These are phyloP conservation scores for Chaetomiaceae sp. DNA, from an alignment of 2,329 filamentous ascomycete genomes.

Conservation along the genomic window DNA sequence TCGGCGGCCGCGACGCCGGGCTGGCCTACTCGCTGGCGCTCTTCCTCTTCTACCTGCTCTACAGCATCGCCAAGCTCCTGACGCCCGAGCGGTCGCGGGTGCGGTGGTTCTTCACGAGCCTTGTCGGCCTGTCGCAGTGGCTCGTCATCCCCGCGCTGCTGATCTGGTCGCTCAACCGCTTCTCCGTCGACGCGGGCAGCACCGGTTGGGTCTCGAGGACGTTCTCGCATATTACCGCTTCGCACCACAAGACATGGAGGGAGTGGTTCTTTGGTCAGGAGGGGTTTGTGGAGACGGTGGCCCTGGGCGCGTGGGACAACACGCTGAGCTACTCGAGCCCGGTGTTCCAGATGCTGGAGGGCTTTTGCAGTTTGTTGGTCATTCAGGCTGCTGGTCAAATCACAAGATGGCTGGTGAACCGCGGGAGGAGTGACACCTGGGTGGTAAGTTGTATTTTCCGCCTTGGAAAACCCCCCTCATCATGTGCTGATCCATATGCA, in stretches of 20 bases:
- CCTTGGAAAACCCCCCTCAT: slow-evolving; percentile 27
- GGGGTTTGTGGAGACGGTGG: slow-evolving; percentile 71
- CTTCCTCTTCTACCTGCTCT: slow-evolving; percentile 83
- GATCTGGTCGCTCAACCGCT: slow-evolving; percentile 93
- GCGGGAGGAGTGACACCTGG: slow-evolving; percentile 91
- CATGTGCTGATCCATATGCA: slow-evolving; percentile 31
- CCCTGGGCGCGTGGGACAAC: slow-evolving; percentile 84
- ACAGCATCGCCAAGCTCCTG: slow-evolving; percentile 71
- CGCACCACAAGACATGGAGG: slow-evolving; percentile 55
- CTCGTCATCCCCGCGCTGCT: slow-evolving; percentile 76
- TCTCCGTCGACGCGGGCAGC: slow-evolving; percentile 78
- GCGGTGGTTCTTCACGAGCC: slow-evolving; percentile 61
- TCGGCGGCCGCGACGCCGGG: slow-evolving; percentile 89
- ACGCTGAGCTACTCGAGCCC: slow-evolving; percentile 84
- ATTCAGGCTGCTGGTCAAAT: slow-evolving; percentile 95
- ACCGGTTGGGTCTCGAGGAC: slow-evolving; percentile 78
- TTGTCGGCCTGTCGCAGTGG: slow-evolving; percentile 76
- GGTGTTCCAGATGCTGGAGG: slow-evolving; percentile 88
- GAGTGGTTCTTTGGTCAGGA: slow-evolving; percentile 87
- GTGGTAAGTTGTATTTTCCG: slow-evolving; percentile 55
- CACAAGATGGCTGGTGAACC: slow-evolving; percentile 89
- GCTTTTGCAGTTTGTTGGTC: slow-evolving; percentile 91
- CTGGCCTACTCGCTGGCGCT: slow-evolving; percentile 88
- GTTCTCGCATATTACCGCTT: slow-evolving; percentile 56
- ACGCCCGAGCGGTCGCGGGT: slow-evolving; percentile 75